A percentile compares a stretch with the other conserved stretches of the same genome.
These are phyloP conservation scores for Cystobasidium slooffiae DNA, from an alignment of 1,284 basidiomycete genomes.

Conservation along the genomic window DNA sequence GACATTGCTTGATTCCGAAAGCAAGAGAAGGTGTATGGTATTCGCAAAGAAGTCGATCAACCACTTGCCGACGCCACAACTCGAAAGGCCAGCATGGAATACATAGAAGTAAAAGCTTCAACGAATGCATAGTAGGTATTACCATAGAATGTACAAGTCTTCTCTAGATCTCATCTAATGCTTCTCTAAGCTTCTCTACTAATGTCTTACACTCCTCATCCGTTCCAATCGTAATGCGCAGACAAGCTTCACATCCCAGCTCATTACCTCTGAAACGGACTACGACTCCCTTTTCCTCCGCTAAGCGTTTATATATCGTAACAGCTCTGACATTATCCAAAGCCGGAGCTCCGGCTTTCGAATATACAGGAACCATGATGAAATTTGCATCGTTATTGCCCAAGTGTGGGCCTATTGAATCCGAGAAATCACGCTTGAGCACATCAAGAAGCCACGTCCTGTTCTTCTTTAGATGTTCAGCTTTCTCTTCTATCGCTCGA, in stretches of 20 bases:
- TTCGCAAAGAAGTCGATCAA: not conserved
- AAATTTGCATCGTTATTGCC: slow-evolving; percentile 93
- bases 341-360: slow-evolving; percentile 57
- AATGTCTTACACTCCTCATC: slow-evolving; percentile 69
- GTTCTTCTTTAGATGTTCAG: slow-evolving; percentile 46
- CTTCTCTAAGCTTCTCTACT: slow-evolving; percentile 47
- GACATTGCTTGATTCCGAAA: not conserved
- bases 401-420: slow-evolving; percentile 68
- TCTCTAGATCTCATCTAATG: slow-evolving; percentile 46
- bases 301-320: slow-evolving; percentile 78
- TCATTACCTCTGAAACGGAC: slow-evolving; percentile 88
- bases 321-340: slow-evolving; percentile 74
- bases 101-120: not conserved
- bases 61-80: too few relatives aligned
- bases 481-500: slow-evolving; percentile 40
- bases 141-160: not conserved
- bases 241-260: slow-evolving; percentile 80
- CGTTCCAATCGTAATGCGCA: slow-evolving; percentile 89
- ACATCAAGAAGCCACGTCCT: slow-evolving; percentile 39
- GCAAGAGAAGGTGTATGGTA: not conserved
- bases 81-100: too few relatives aligned
- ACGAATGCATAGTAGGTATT: not conserved
- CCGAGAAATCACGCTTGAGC: slow-evolving; percentile 58
- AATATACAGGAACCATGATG: slow-evolving; percentile 77
- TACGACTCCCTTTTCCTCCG: slow-evolving; percentile 73